phyloP scores from a whole-genome alignment of 106 monocot species.

The Allium sativum region DNA sequence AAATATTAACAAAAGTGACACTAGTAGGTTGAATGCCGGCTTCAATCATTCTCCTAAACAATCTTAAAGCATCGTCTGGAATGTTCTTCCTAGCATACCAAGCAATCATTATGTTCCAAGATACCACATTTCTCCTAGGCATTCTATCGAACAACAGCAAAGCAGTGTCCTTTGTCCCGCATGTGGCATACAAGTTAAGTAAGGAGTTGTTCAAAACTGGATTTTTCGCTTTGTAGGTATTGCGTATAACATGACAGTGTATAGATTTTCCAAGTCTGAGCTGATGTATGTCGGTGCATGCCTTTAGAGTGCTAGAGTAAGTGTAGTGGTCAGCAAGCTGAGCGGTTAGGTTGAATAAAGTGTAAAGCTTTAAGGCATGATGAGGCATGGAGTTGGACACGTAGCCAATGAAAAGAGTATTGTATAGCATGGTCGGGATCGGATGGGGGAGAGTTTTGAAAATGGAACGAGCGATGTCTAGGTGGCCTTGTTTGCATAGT shows the following conservation, averaged over 20 bases:
- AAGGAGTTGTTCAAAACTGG: constrained; percentile 64
- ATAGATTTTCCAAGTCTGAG: constrained; percentile 58
- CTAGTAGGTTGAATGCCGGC: constrained; percentile 32
- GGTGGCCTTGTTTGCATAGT: constrained; percentile 50
- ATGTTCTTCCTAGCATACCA: constrained; percentile 36
- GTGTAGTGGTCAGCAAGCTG: constrained; percentile 52
- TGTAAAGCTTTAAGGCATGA: constrained; percentile 61
- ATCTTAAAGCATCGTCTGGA: constrained; percentile 24
- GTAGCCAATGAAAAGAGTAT: constrained; percentile 84
- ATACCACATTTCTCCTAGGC: constrained; percentile 61
- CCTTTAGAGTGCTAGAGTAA: constrained; percentile 73
- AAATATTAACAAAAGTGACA: constrained; percentile 71
- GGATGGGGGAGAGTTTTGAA: constrained; percentile 55
- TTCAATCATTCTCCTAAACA: constrained; percentile 47
- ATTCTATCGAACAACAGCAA: constrained; percentile 58
- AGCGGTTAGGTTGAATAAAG: constrained; percentile 30
- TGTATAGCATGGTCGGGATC: constrained; percentile 56
- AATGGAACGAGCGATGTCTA: constrained; percentile 54
- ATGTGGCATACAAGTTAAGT: constrained; percentile 72
- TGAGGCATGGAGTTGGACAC: constrained; percentile 60
- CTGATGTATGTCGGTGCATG: constrained; percentile 45
- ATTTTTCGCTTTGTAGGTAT: constrained; percentile 15
- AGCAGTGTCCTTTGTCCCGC: constrained; percentile 1
- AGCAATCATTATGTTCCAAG: constrained; percentile 79
- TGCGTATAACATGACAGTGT: constrained; percentile 61